phyloP scores from a whole-genome alignment of 169 alveolate species.

The Besnoitia besnoiti region DNA sequence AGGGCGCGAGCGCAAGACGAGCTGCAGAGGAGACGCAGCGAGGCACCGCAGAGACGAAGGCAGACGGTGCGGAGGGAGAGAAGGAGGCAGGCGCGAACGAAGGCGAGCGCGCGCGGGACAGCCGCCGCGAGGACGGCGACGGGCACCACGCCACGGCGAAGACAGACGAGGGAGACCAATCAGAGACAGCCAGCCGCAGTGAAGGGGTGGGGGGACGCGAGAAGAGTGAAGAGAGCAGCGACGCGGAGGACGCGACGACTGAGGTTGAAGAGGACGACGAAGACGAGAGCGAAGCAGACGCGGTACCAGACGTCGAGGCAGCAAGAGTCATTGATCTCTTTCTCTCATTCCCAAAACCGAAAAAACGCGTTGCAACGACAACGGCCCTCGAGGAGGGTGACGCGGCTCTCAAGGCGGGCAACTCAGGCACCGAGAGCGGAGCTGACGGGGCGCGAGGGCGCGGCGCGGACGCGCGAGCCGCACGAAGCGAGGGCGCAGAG shows the following conservation, averaged over 20 bases:
- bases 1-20: background rate
- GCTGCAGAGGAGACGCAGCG: background rate
- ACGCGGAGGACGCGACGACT: background rate
- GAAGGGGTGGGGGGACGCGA: background rate
- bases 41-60: background rate
- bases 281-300: background rate
- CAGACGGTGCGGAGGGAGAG: background rate
- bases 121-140: background rate
- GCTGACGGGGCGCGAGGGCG: too few species aligned
- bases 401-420: conserved; percentile 10
- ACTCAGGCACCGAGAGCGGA: too few species aligned
- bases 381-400: background rate
- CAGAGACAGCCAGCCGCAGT: too few species aligned
- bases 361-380: background rate
- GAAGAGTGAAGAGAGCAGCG: background rate
- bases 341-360: conserved; percentile 14
- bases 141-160: too few species aligned
- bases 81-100: background rate
- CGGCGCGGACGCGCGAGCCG: too few species aligned
- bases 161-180: too few species aligned
- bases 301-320: background rate
- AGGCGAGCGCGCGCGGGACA: background rate
- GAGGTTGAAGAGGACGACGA: background rate
- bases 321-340: conserved; percentile 39
- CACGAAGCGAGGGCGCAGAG: too few species aligned